Conservation (phyloP, 768 basidiomycete species). For the Lactarius hatsudake region DNA sequence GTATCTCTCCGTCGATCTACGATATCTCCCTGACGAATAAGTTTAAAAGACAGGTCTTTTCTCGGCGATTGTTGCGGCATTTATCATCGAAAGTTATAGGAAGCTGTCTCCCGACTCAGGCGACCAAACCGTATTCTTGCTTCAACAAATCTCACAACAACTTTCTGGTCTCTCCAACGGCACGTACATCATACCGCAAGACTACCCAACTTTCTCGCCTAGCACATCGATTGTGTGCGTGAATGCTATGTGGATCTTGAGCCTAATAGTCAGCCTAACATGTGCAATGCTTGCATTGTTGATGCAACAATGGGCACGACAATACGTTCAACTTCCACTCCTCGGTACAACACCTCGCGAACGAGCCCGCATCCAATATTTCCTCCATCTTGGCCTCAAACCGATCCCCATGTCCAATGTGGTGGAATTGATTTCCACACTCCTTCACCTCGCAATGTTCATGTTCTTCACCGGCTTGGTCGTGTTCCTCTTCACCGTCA, state of each 20-base stretch:
- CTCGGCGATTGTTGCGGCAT: conserved; percentile 27
- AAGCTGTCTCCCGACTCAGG: not conserved
- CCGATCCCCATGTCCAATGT: not conserved
- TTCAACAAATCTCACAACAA: conserved; percentile 17
- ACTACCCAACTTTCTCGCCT: not conserved
- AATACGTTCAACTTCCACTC: conserved; percentile 11
- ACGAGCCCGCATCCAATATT: conserved; percentile 15
- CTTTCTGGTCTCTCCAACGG: conserved; percentile 1
- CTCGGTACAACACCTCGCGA: not conserved
- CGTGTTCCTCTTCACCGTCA: conserved; percentile 8
- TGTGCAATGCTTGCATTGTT: conserved; percentile 19
- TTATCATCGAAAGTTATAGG: conserved; percentile 12
- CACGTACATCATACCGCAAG: not conserved
- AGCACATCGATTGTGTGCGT: too few species aligned
- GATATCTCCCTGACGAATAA: not conserved
- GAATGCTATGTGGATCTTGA: conserved; percentile 21
- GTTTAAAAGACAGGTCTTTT: conserved; percentile 28
- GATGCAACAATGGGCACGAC: conserved; percentile 20
- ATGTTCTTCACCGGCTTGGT: conserved; percentile 23
- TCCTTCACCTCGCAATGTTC: conserved; percentile 22
- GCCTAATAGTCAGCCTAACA: conserved; percentile 17
- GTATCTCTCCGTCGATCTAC: not conserved
- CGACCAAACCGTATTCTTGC: conserved; percentile 8
- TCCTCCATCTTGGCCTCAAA: conserved; percentile 13
- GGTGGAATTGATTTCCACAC: conserved; percentile 9